phyloP scores from a whole-genome alignment of 164 flowering plant genomes.

The Vitis rupestris region DNA sequence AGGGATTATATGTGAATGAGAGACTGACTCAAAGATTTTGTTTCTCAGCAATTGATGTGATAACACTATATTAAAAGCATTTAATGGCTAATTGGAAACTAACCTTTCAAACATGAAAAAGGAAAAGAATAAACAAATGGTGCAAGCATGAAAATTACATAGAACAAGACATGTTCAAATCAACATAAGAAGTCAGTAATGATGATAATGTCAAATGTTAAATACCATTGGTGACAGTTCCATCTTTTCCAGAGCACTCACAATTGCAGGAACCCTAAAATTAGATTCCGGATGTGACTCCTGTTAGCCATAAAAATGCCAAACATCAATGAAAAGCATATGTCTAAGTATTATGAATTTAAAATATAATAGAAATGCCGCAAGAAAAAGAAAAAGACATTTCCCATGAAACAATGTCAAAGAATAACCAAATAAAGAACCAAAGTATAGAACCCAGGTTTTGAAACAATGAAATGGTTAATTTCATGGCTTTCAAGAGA shows the following conservation, averaged over 20 bases:
- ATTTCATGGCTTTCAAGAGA: no score
- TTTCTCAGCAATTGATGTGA: no score
- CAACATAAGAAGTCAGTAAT: no score
- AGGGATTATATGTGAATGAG: no score
- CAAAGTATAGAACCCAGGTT: no score
- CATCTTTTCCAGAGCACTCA: constrained; percentile 66
- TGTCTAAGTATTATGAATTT: not conserved
- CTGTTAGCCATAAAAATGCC: constrained; percentile 35
- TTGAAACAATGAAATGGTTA: no score
- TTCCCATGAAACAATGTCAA: not conserved
- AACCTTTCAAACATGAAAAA: no score
- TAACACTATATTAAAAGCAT: no score
- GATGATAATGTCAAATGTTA: no score
- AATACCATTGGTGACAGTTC: constrained; percentile 72
- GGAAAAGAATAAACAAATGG: not conserved
- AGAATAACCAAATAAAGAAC: not conserved
- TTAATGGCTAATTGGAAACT: no score
- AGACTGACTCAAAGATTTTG: no score
- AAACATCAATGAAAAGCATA: not conserved
- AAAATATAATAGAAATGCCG: not conserved
- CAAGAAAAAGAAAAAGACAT: not conserved
- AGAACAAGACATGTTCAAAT: not conserved
- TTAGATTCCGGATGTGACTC: constrained; percentile 88
- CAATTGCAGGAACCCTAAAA: constrained; percentile 82
- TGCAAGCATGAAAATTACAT: not conserved